These are phyloP conservation scores for Geotrichum candidum DNA, from an alignment of 1,139 yeast genomes.

Conservation along the genomic window DNA sequence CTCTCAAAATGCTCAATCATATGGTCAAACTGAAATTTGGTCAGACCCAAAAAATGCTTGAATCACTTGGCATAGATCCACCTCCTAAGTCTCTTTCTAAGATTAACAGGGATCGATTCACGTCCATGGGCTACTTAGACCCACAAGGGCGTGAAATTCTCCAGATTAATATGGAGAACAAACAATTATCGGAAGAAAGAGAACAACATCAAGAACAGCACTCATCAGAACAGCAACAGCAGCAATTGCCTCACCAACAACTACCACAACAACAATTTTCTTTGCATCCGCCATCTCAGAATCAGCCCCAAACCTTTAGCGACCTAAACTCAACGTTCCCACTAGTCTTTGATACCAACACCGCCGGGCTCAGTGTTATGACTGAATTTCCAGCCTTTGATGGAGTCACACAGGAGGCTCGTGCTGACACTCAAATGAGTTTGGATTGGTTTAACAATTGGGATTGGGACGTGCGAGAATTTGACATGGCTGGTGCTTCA, in stretches of 20 bases:
- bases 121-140: constrained; percentile 25
- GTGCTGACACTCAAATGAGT: constrained; percentile 20
- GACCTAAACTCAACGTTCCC: neutral
- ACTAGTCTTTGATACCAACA: neutral
- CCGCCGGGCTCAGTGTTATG: neutral
- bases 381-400: neutral
- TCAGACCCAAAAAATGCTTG: constrained; percentile 34
- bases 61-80: constrained; percentile 41
- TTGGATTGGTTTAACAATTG: constrained; percentile 30
- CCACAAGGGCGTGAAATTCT: constrained; percentile 18
- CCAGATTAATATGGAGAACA: neutral
- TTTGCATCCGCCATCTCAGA: neutral
- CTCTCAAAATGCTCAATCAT: constrained; percentile 51
- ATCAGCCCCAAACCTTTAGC: neutral
- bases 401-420: neutral
- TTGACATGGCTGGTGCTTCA: neutral
- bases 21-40: constrained; percentile 44
- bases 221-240: neutral
- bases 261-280: neutral
- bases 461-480: constrained; percentile 13
- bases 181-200: neutral
- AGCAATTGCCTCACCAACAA: too few species aligned
- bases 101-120: constrained; percentile 47
- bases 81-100: constrained; percentile 53
- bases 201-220: neutral